A percentile compares a stretch with the other conserved stretches of the same genome.
Evolutionary conservation across 2,329 filamentous ascomycete genomes (phyloP).

Genomic region (Xylaria sp.): DNA sequence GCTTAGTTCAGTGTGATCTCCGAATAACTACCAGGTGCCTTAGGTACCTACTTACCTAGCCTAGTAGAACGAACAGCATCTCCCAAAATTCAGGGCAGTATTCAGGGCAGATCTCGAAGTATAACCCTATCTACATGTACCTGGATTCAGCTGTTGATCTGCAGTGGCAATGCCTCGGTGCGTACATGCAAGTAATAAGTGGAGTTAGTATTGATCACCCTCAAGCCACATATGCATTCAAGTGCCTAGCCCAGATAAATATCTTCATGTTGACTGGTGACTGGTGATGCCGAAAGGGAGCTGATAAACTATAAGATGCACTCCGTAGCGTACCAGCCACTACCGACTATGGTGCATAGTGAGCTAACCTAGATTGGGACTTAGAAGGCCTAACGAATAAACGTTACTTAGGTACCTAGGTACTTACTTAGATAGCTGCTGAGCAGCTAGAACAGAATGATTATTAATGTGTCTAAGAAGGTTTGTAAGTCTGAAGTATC

Average conservation of each 20-base stretch:
- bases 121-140: no score
- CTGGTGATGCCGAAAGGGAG: constrained; percentile 6
- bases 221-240: neutral
- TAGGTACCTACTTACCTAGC: no score
- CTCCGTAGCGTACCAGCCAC: neutral
- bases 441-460: neutral
- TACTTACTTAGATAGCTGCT: no score
- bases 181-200: no score
- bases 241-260: neutral
- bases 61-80: no score
- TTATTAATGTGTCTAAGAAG: neutral
- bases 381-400: constrained; percentile 10
- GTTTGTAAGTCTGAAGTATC: neutral
- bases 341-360: neutral
- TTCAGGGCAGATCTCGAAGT: no score
- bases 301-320: neutral
- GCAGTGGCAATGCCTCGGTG: no score
- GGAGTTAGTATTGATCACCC: neutral
- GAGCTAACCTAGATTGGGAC: neutral
- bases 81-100: no score
- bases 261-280: neutral
- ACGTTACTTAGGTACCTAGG: no score
- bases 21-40: no score
- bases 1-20: no score
- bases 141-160: neutral